phyloP scores from a whole-genome alignment of 108 stramenopile species.

The Nannochloropsis gaditana region DNA sequence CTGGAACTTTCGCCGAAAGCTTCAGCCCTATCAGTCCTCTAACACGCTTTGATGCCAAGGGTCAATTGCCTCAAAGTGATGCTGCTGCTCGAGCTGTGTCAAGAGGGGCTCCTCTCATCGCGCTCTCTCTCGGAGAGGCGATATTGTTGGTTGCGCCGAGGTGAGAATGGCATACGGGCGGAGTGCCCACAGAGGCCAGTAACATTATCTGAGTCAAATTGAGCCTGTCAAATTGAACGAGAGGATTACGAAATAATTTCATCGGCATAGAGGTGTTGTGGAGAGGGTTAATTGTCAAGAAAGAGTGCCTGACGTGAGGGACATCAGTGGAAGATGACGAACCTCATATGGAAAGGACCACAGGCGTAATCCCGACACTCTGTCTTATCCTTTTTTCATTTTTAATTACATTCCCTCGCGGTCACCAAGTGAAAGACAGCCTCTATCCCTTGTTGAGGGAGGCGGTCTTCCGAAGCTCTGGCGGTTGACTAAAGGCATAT shows the following conservation, averaged over 20 bases:
- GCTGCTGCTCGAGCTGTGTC: not conserved
- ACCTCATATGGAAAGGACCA: no score
- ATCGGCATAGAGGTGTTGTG: no score
- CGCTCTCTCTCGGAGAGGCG: not conserved
- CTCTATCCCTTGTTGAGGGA: not conserved
- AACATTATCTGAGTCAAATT: no score
- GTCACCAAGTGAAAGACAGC: not conserved
- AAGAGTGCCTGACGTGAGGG: no score
- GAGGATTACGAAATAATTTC: no score
- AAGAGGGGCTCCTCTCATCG: not conserved
- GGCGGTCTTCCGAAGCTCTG: not conserved
- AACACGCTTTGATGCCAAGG: not conserved
- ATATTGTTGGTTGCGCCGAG: not conserved
- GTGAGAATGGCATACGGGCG: not conserved
- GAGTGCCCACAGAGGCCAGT: no score
- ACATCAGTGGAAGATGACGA: no score
- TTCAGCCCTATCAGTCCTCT: slow-evolving; percentile 1
- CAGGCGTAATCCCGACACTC: no score
- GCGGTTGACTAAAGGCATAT: not conserved
- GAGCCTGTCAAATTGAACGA: no score
- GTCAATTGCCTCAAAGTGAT: not conserved
- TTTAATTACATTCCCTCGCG: no score
- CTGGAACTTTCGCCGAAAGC: not conserved
- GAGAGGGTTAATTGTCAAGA: no score
- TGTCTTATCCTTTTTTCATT: not conserved